Conservation (phyloP, 257 asterid species). For the Mitragyna speciosa region DNA sequence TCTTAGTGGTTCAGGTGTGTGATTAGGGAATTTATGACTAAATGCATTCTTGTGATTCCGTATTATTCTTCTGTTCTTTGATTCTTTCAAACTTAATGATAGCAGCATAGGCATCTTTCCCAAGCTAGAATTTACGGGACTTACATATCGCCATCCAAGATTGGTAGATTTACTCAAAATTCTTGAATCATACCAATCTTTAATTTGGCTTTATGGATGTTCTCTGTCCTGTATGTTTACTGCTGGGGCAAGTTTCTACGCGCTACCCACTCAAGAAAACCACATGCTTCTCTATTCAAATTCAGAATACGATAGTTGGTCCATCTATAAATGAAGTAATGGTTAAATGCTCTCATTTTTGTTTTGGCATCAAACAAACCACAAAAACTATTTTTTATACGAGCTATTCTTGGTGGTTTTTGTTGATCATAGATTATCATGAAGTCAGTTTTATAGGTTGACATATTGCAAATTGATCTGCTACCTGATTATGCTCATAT, state of each 20-base stretch:
- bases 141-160: too few relatives aligned
- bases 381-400: neutral
- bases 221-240: neutral
- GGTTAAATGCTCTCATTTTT: neutral
- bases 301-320: neutral
- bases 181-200: neutral
- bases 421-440: neutral
- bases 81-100: neutral
- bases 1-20: conserved; percentile 97
- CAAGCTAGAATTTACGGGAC: neutral
- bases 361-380: neutral
- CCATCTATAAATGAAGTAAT: neutral
- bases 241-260: neutral
- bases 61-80: neutral
- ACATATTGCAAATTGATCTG: neutral
- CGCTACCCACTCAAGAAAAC: neutral
- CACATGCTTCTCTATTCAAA: neutral
- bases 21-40: neutral
- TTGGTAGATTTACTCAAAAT: neutral
- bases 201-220: neutral
- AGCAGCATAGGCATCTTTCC: neutral
- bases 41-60: neutral
- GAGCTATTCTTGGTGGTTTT: neutral
- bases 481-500: neutral
- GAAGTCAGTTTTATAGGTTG: neutral